Percentiles rank a stretch among this genome's conserved stretches.
These are phyloP conservation scores for Talaromyces sp. DNA, from an alignment of 2,329 filamentous ascomycete genomes.

Conservation along the genomic window DNA sequence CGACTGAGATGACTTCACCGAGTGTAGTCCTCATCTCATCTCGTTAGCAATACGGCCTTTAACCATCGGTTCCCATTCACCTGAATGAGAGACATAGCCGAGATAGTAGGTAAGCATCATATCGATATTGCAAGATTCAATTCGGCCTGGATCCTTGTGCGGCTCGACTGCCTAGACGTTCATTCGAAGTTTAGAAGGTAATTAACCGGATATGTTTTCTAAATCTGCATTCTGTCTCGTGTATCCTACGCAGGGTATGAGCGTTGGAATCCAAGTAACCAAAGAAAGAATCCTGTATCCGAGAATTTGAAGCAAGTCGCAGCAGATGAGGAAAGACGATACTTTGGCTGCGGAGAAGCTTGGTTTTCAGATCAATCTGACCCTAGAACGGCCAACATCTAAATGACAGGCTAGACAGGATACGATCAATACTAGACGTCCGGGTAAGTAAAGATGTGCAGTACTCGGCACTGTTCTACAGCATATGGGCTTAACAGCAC, in stretches of 20 bases:
- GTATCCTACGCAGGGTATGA: not conserved
- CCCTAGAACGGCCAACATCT: not conserved
- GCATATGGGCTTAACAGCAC: not conserved
- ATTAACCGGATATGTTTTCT: not conserved
- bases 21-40: not conserved
- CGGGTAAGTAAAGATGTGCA: not conserved
- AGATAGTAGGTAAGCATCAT: not conserved
- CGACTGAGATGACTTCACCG: not conserved
- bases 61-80: no score
- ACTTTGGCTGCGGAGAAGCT: no score
- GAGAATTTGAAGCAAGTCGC: not conserved
- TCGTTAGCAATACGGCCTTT: not conserved
- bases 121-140: not conserved
- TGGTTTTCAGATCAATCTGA: not conserved
- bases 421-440: not conserved
- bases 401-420: not conserved
- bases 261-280: not conserved
- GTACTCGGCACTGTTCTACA: not conserved
- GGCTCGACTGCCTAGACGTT: not conserved
- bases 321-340: not conserved
- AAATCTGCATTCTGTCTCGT: not conserved
- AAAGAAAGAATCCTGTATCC: not conserved
- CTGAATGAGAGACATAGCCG: not conserved
- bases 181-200: not conserved
- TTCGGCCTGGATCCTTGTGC: not conserved